Evolutionary conservation across 1,284 basidiomycete species (phyloP), one percentile per base, ranked within the genome.

Genomic region (Cutaneotrichosporon cavernicola): DNA sequence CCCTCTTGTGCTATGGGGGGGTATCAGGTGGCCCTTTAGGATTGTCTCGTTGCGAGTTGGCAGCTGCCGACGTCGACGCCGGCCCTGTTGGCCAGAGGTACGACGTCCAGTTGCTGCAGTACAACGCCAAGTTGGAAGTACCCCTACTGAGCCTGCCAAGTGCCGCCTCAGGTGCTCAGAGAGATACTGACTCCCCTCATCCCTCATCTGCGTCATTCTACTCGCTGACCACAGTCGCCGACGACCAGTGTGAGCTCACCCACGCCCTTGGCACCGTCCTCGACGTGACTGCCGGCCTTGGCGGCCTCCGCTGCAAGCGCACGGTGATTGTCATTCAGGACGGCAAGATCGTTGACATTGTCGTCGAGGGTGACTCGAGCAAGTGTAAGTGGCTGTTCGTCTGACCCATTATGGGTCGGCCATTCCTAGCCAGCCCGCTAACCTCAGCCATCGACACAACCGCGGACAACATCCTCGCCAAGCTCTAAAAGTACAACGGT

Each of bases 221-320:
- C 26, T 30, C 31, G 61, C 63, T 74, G 14, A 65, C 60, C 7
- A 0, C 59, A 68, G 84, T 89, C 69, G 86, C 87, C 21, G 89
- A 91, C 72, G 88, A 90, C 74, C 81, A 82, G 60, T 88, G 83
- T 47, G 77, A 83, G 4, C 86, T 89, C 73, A 81, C 84, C 36
- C 80, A 84, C 14, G 81, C 84, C 2, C 76, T 89, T 47, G 89
- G 89, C 8, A 81, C 90, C 63, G 73, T 86, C 60, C 86, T 89
- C 67, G 88, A 90, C 71, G 88, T 86, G 2, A 82, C 85, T 8
- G 77, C 80, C 2, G 71, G 86, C 32, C 84, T 91, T 31, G 89
- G 89, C 53, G 84, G 82, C 16, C 84, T 85, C 13, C 87, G 89
- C 61, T 82, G 88, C 47, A 87, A 89, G 85, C 88, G 88, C 64